Evolutionary conservation across 768 basidiomycete genomes (phyloP).

Genomic region (Exidia glandulosa): DNA sequence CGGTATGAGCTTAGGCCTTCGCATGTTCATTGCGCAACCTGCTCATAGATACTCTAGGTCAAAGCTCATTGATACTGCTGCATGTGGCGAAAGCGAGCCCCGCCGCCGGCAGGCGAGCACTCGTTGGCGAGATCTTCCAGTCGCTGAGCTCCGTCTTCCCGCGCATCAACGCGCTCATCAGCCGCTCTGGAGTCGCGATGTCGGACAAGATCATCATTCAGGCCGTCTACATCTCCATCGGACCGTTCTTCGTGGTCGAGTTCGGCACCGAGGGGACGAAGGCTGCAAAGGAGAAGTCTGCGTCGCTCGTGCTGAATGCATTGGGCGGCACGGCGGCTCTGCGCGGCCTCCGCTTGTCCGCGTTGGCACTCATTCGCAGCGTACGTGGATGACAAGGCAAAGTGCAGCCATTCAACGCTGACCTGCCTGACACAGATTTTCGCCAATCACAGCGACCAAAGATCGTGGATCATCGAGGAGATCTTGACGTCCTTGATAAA

Average conservation of each 20-base stretch:
- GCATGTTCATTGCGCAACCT: slow-evolving; percentile 25
- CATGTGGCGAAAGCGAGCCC: slow-evolving; percentile 34
- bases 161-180: slow-evolving; percentile 62
- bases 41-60: slow-evolving; percentile 28
- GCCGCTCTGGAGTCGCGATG: slow-evolving; percentile 63
- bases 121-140: slow-evolving; percentile 54
- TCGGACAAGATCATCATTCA: slow-evolving; percentile 88
- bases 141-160: slow-evolving; percentile 62
- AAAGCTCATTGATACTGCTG: slow-evolving; percentile 24
- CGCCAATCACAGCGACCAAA: slow-evolving; percentile 79
- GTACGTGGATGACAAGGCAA: slow-evolving; percentile 35
- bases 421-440: slow-evolving; percentile 54
- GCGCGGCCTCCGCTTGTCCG: slow-evolving; percentile 71
- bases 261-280: slow-evolving; percentile 41
- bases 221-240: slow-evolving; percentile 85
- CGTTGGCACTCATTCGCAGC: slow-evolving; percentile 71
- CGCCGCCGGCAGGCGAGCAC: slow-evolving; percentile 20
- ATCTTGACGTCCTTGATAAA: slow-evolving; percentile 84
- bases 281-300: slow-evolving; percentile 39
- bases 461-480: slow-evolving; percentile 97
- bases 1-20: slow-evolving; percentile 8
- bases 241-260: slow-evolving; percentile 88
- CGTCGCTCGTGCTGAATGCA: slow-evolving; percentile 41
- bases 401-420: slow-evolving; percentile 1
- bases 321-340: slow-evolving; percentile 64